phyloP scores from a whole-genome alignment of 2,329 filamentous ascomycete species.

The Setomelanomma holmii region DNA sequence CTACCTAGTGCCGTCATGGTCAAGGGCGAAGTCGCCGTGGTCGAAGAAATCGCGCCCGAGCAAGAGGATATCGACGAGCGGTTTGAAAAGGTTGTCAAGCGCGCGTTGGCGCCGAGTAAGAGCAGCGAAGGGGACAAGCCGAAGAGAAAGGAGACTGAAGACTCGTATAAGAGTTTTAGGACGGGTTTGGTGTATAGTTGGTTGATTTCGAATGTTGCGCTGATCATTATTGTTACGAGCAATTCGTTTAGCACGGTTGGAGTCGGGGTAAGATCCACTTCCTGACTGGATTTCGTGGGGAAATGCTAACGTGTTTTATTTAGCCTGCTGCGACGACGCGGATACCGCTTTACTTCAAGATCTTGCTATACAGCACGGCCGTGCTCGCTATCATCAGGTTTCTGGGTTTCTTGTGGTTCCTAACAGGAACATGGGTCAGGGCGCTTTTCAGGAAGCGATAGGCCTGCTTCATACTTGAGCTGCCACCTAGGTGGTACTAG shows the following conservation, averaged over 20 bases:
- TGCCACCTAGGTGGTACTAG: too few relatives aligned
- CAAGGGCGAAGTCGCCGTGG: constrained; percentile 85
- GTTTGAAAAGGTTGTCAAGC: constrained; percentile 95
- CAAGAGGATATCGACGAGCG: constrained; percentile 98
- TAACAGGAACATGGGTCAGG: constrained; percentile 5
- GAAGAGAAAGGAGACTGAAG: constrained; percentile 81
- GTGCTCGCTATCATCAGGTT: constrained; percentile 14
- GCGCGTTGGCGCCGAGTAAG: constrained; percentile 84
- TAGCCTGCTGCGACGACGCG: constrained; percentile 11
- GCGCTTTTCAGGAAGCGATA: not conserved
- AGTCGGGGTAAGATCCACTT: constrained; percentile 5
- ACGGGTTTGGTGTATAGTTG: constrained; percentile 56
- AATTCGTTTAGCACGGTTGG: constrained; percentile 13
- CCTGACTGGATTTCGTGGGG: not conserved
- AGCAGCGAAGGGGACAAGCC: constrained; percentile 74
- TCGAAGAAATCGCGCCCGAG: constrained; percentile 95
- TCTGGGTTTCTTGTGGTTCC: constrained; percentile 20
- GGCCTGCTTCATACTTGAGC: too few relatives aligned
- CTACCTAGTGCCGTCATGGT: constrained; percentile 87
- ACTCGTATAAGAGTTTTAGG: constrained; percentile 99
- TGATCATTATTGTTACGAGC: constrained; percentile 12
- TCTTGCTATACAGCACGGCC: constrained; percentile 17
- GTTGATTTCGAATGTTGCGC: constrained; percentile 16
- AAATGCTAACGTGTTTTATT: constrained; percentile 4
- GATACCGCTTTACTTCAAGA: constrained; percentile 14